Percentiles rank a stretch among this genome's conserved stretches.
phyloP scores from a whole-genome alignment of 306 rosid species.

The Gastrolobium villosum region DNA sequence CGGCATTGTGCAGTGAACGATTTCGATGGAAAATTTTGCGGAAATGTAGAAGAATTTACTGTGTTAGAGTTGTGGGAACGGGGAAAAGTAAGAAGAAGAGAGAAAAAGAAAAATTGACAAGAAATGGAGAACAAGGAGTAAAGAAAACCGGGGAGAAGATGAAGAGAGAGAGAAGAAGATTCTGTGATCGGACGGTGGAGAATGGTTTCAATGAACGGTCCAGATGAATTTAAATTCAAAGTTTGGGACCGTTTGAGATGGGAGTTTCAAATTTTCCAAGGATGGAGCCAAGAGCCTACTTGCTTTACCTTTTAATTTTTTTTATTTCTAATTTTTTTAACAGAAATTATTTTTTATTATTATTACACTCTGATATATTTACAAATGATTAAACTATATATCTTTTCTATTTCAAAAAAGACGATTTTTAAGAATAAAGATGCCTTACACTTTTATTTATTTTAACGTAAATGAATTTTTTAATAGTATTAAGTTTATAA shows the following conservation, averaged over 20 bases:
- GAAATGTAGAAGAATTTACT: slow-evolving; percentile 6
- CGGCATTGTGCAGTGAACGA: slow-evolving; percentile 58
- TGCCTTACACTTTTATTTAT: too few species aligned
- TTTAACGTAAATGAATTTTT: too few species aligned
- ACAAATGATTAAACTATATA: too few species aligned
- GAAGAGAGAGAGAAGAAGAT: slow-evolving; percentile 46
- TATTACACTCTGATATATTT: too few species aligned
- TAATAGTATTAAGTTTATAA: too few species aligned
- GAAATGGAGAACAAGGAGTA: background rate
- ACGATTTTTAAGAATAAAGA: too few species aligned
- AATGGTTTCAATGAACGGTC: slow-evolving; percentile 51
- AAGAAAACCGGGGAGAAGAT: background rate
- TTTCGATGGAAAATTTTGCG: background rate
- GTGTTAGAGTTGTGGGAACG: background rate
- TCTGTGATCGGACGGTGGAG: slow-evolving; percentile 49
- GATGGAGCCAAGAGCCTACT: slow-evolving; percentile 48
- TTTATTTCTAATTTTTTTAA: too few species aligned
- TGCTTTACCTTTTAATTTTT: too few species aligned
- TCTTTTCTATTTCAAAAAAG: too few species aligned
- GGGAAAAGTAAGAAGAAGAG: background rate
- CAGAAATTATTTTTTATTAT: too few species aligned
- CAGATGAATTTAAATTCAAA: slow-evolving; percentile 49
- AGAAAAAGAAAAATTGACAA: background rate
- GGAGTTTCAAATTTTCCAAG: slow-evolving; percentile 54
- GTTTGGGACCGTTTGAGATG: slow-evolving; percentile 61